These are phyloP conservation scores for Saprolegnia diclina DNA, from an alignment of 352 stramenopile genomes.

Conservation along the genomic window DNA sequence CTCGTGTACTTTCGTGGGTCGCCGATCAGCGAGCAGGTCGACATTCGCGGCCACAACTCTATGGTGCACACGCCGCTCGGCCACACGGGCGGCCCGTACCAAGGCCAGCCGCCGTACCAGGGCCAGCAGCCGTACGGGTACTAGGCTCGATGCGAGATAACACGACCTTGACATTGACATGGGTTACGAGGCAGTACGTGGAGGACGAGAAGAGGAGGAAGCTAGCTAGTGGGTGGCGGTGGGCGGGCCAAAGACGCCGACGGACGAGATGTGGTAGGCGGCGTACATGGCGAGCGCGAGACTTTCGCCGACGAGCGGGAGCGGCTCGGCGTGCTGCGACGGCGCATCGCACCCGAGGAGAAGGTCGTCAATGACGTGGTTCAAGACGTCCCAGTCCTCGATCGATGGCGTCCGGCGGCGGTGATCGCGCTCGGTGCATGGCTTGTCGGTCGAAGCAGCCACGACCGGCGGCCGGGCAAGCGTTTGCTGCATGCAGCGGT, in stretches of 20 bases:
- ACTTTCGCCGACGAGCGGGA: neutral
- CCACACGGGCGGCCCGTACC: neutral
- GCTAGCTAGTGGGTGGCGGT: neutral
- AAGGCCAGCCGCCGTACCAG: neutral
- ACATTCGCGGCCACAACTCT: constrained; percentile 14
- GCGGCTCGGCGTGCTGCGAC: neutral
- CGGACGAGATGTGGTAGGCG: neutral
- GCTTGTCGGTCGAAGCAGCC: no score
- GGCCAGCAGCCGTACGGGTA: neutral
- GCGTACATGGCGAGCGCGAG: constrained; percentile 5
- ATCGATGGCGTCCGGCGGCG: neutral
- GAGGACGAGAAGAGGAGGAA: neutral
- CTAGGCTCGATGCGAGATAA: no score
- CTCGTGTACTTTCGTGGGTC: constrained; percentile 12
- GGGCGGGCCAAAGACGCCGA: no score
- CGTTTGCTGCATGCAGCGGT: neutral
- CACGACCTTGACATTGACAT: no score
- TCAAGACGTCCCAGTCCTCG: neutral
- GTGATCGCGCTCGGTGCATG: no score
- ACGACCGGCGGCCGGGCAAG: no score
- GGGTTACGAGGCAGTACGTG: neutral
- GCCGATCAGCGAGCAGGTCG: constrained; percentile 5
- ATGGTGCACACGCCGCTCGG: constrained; percentile 1
- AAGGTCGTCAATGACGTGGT: neutral
- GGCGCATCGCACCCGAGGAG: neutral